phyloP scores from a whole-genome alignment of 2,329 filamentous ascomycete genomes.

The Byssochlamys sp. region DNA sequence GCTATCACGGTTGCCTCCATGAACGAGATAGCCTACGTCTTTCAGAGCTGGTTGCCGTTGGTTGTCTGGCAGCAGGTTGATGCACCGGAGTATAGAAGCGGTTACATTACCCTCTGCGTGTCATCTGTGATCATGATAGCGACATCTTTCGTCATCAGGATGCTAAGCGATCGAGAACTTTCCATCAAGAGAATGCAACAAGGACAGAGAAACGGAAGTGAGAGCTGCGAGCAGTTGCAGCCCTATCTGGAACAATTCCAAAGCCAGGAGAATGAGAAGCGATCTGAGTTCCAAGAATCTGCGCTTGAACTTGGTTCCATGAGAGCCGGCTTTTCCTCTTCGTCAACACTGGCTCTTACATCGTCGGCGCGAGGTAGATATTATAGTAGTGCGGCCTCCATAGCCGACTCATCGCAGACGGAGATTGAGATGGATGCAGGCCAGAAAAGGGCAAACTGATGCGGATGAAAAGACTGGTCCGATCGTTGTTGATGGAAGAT shows the following conservation, averaged over 20 bases:
- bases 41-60: conserved; percentile 61
- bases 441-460: background rate
- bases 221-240: background rate
- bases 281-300: background rate
- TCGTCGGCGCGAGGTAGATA: background rate
- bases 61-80: conserved; percentile 58
- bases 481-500: background rate
- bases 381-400: background rate
- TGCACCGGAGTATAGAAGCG: conserved; percentile 51
- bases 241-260: background rate
- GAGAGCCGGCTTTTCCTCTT: background rate
- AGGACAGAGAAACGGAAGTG: background rate
- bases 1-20: conserved; percentile 58
- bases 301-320: background rate
- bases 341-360: background rate
- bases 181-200: conserved; percentile 12
- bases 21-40: conserved; percentile 60
- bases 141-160: conserved; percentile 40
- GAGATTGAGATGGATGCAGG: background rate
- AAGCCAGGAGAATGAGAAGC: background rate
- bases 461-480: background rate
- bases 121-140: conserved; percentile 43
- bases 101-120: conserved; percentile 47
- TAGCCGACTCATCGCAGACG: background rate
- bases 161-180: conserved; percentile 2